Conservation (phyloP, 2,329 filamentous ascomycete genomes). For the Colletotrichum costaricense region DNA sequence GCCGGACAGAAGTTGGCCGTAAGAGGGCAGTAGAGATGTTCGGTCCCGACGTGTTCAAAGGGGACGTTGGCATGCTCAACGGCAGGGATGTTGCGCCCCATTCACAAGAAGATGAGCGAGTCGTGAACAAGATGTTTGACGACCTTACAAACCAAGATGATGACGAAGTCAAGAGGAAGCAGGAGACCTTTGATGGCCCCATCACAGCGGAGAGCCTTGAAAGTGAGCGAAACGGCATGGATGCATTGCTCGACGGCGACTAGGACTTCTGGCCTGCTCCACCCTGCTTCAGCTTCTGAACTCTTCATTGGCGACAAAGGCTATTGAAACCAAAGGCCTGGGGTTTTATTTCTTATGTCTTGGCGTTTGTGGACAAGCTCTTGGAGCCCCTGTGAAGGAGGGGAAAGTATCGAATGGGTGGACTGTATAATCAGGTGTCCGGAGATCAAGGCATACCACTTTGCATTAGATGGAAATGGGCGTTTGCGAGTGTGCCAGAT, state of each 20-base stretch:
- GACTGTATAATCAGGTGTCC: conserved; percentile 22
- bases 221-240: conserved; percentile 59
- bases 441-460: conserved; percentile 27
- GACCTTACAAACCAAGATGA: conserved; percentile 66
- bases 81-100: conserved; percentile 35
- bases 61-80: conserved; percentile 33
- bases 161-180: conserved; percentile 58
- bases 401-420: background rate
- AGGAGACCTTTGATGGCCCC: conserved; percentile 44
- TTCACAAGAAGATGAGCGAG: conserved; percentile 55
- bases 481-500: conserved; percentile 22
- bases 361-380: conserved; percentile 9
- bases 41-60: conserved; percentile 60
- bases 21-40: conserved; percentile 63
- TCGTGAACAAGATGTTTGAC: conserved; percentile 66
- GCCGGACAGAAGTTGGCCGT: conserved; percentile 61
- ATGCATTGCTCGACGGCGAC: conserved; percentile 57
- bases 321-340: background rate
- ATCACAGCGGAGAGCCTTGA: conserved; percentile 57
- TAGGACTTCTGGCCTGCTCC: conserved; percentile 38
- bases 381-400: background rate
- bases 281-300: background rate
- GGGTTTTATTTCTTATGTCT: background rate
- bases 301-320: background rate
- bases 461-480: conserved; percentile 30